These are phyloP conservation scores for Wickerhamiella bombiphila DNA, from an alignment of 805 yeast genomes.

Conservation along the genomic window DNA sequence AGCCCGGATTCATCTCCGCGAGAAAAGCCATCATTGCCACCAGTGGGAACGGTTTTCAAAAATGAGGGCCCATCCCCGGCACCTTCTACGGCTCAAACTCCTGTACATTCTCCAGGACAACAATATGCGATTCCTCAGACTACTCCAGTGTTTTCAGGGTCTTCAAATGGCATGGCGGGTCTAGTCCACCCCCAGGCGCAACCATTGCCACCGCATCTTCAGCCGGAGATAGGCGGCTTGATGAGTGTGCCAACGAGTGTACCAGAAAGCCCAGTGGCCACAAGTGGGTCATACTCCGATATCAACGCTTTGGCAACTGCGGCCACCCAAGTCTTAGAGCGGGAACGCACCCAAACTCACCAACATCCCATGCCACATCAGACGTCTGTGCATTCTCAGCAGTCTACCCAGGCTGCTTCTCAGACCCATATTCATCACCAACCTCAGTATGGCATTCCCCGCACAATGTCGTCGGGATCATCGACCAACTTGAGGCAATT, in stretches of 20 bases:
- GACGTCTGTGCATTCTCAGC: not conserved
- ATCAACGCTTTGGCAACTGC: conserved; percentile 32
- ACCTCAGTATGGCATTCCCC: not conserved
- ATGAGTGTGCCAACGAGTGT: conserved; percentile 7
- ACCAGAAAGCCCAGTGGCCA: not conserved
- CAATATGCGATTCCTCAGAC: too few relatives aligned
- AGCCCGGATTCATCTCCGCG: too few relatives aligned
- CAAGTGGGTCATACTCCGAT: conserved; percentile 20
- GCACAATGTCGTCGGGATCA: conserved; percentile 2
- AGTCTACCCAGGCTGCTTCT: not conserved
- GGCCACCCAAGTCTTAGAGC: conserved; percentile 32
- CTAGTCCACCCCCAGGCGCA: conserved; percentile 3
- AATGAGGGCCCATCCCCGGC: too few relatives aligned
- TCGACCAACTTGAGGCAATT: conserved; percentile 3
- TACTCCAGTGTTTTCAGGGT: too few relatives aligned
- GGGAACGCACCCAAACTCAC: conserved; percentile 14
- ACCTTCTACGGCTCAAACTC: too few relatives aligned
- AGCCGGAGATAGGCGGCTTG: conserved; percentile 6
- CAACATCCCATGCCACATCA: not conserved
- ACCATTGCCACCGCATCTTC: conserved; percentile 1
- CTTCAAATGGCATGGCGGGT: too few relatives aligned
- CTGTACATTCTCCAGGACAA: too few relatives aligned
- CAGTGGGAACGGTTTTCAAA: too few relatives aligned
- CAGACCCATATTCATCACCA: not conserved
- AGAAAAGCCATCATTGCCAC: too few relatives aligned